Base-by-base conservation (phyloP, 2,329 filamentous ascomycete genomes). In the Cordyceps cicadae region DNA sequence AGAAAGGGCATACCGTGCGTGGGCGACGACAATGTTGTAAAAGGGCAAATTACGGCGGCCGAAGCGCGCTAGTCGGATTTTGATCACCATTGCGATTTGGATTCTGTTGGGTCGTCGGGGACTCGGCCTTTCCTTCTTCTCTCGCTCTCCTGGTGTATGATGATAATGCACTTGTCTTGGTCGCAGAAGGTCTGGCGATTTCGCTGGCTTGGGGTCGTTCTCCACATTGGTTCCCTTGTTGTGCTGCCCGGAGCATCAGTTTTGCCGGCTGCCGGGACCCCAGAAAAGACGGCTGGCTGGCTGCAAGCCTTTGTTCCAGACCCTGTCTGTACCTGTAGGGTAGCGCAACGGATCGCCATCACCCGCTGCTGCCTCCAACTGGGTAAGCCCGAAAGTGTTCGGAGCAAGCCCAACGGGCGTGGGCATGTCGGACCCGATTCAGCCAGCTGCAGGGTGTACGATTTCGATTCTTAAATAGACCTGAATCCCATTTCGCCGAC, bases 1-100 rank as follows among this genome's bases (percentile, higher is more conserved):
- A 9, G 11, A 32, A 34, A 19, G 29, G 12, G 48, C 80, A 66
- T 83, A 95, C 90, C 92, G 87, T 52, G 92, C 92, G 70, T 97
- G 93, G 17, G 92, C 85, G 65, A 99, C 90, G 66, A 97, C 91
- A 65, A 99, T 97, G 78, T 99, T 99, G 82, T 96, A 99, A 69
- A 97, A 88, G 2, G 94, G 93, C n/a, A 84, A 74, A 72, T 96
- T 92, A 66, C 84, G 86, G 74, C 88, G 90, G 72, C 92, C 92
- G 74, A 97, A 96, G 74, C 94, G 92, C 68, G 94, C 90, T 68
- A 99, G 86, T 62, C 94, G 88, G 74, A 99, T 94, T 74, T 89
- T 89, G 70, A 99, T 82, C 64, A 97, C 93, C 94, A 99, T 96
- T 57, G 68, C 82, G 7, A 26, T 21, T 17, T 17, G 19, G 41